Percentiles rank a stretch among this genome's conserved stretches.
Evolutionary conservation across 202 grass and related monocot genomes (phyloP).

Genomic region (Hordeum pubiflorum): DNA sequence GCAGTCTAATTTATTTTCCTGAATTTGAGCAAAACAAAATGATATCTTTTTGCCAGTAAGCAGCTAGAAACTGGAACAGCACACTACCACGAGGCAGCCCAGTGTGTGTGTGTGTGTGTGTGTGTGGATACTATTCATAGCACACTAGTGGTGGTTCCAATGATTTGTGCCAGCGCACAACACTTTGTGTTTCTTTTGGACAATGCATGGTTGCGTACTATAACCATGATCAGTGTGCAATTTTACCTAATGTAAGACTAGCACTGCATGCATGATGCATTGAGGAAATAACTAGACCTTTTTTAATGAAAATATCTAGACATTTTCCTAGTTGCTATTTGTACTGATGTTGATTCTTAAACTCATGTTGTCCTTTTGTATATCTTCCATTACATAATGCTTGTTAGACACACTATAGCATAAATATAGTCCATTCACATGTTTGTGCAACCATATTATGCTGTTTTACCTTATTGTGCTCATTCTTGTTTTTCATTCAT

Average conservation of each 20-base stretch:
- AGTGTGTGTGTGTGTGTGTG: not conserved
- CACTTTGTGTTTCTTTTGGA: not conserved
- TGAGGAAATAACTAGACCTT: slow-evolving; percentile 5
- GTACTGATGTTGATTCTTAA: not conserved
- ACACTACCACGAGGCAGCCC: not conserved
- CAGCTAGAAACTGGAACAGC: not conserved
- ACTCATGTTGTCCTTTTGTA: not conserved
- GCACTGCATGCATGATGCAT: not conserved
- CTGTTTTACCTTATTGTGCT: not conserved
- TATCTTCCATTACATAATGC: not conserved
- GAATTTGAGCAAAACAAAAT: not conserved
- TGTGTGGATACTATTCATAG: not conserved
- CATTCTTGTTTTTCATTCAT: not conserved
- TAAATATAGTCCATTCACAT: slow-evolving; percentile 13
- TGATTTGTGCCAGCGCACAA: slow-evolving; percentile 4
- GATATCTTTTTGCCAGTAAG: not conserved
- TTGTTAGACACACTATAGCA: not conserved
- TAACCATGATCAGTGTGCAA: not conserved
- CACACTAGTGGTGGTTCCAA: not conserved
- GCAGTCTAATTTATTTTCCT: not conserved
- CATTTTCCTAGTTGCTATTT: not conserved
- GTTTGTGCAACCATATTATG: slow-evolving; percentile 25
- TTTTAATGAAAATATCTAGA: slow-evolving; percentile 9
- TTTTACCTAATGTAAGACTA: slow-evolving; percentile 9
- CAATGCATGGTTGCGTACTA: not conserved